Evolutionary conservation across 1,284 basidiomycete species (phyloP).

Genomic region (Ustilago xerochloae): DNA sequence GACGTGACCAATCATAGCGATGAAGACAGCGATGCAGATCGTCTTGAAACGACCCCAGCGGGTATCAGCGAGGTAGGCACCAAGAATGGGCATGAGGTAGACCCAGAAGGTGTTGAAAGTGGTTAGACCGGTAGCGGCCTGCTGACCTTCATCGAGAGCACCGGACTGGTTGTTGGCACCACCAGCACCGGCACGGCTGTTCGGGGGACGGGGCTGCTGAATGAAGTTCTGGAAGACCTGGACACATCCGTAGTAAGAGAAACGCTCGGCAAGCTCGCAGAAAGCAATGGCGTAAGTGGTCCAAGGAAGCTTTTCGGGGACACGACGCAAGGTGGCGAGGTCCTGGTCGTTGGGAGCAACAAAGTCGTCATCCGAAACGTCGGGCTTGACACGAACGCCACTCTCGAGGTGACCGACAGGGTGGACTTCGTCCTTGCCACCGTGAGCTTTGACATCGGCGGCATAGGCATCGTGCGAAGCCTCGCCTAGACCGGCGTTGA

Average conservation of each 20-base stretch:
- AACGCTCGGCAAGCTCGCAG: constrained; percentile 67
- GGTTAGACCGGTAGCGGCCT: constrained; percentile 62
- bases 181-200: constrained; percentile 55
- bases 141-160: constrained; percentile 63
- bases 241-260: constrained; percentile 66
- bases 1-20: constrained; percentile 73
- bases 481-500: constrained; percentile 46
- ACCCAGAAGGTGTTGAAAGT: constrained; percentile 67
- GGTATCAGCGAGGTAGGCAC: constrained; percentile 69
- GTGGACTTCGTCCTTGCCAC: constrained; percentile 31
- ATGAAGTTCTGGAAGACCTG: constrained; percentile 66
- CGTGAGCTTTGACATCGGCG: constrained; percentile 41
- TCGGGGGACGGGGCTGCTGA: constrained; percentile 54
- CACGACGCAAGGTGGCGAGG: constrained; percentile 56
- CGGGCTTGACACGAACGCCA: constrained; percentile 30
- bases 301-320: constrained; percentile 64
- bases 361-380: constrained; percentile 39
- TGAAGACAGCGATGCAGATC: constrained; percentile 68
- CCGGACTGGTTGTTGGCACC: constrained; percentile 56
- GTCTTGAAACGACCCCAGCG: constrained; percentile 71
- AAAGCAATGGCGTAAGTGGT: constrained; percentile 63
- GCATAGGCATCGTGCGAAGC: constrained; percentile 35
- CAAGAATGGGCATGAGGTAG: constrained; percentile 62
- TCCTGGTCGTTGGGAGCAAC: constrained; percentile 60
- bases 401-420: constrained; percentile 47